These are phyloP conservation scores for Papiliotrema fonsecae DNA, from an alignment of 1,284 basidiomycete species.

Conservation along the genomic window DNA sequence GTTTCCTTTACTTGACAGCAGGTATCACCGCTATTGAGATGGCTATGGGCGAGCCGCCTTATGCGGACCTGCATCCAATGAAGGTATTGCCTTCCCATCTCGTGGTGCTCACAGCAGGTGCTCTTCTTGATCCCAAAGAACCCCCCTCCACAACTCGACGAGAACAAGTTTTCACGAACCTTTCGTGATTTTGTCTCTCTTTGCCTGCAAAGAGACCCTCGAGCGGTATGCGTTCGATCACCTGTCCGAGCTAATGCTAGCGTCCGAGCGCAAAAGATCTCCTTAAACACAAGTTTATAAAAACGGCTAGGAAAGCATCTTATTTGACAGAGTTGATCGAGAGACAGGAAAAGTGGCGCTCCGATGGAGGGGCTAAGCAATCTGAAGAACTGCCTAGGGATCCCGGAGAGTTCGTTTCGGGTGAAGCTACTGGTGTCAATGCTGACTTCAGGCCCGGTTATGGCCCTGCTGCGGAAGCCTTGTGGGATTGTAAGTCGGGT, in stretches of 20 bases:
- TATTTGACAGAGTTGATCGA: slow-evolving; percentile 95
- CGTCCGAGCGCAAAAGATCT: slow-evolving; percentile 91
- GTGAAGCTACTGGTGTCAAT: background rate
- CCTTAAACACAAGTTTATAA: slow-evolving; percentile 92
- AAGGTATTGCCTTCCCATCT: slow-evolving; percentile 57
- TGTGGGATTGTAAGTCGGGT: slow-evolving; percentile 77
- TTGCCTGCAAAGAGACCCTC: slow-evolving; percentile 90
- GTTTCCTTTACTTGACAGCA: slow-evolving; percentile 9
- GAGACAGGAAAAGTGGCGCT: slow-evolving; percentile 83
- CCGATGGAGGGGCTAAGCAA: slow-evolving; percentile 78
- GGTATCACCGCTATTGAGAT: slow-evolving; percentile 93
- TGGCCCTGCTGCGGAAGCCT: slow-evolving; percentile 68
- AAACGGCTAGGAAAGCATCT: slow-evolving; percentile 86
- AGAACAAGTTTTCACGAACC: slow-evolving; percentile 75
- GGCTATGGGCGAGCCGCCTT: slow-evolving; percentile 94
- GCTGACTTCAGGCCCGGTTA: slow-evolving; percentile 18
- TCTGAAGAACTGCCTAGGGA: slow-evolving; percentile 50
- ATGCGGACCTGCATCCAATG: slow-evolving; percentile 97
- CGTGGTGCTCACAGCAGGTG: slow-evolving; percentile 55
- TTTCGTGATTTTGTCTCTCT: slow-evolving; percentile 92
- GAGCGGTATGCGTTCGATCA: slow-evolving; percentile 58
- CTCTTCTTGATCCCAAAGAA: slow-evolving; percentile 98
- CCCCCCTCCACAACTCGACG: slow-evolving; percentile 80
- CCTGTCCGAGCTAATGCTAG: slow-evolving; percentile 44
- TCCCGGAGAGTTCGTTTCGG: slow-evolving; percentile 13